A percentile compares a stretch with the other conserved stretches of the same genome.
phyloP scores from a whole-genome alignment of 2,329 filamentous ascomycete genomes.

The Pseudogymnoascus sp. region DNA sequence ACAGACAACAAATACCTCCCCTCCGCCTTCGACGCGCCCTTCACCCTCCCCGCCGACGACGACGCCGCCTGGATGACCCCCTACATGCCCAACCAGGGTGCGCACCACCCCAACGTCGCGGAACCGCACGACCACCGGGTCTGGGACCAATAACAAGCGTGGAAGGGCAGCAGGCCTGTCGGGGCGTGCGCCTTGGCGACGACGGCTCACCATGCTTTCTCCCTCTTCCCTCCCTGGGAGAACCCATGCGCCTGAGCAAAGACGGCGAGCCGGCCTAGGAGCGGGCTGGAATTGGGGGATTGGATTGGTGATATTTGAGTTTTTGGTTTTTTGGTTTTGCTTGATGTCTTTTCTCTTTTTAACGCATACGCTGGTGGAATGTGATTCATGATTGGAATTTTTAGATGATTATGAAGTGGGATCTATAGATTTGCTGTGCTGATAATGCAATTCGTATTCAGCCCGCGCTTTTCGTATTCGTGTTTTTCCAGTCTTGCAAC shows the following conservation, averaged over 20 bases:
- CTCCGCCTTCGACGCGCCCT: conserved; percentile 31
- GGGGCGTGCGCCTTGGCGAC: conserved; percentile 3
- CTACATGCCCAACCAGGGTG: conserved; percentile 22
- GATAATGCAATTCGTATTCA: conserved; percentile 3
- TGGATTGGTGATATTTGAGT: neutral
- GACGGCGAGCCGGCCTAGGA: conserved; percentile 4
- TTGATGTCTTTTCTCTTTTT: neutral
- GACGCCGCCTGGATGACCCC: conserved; percentile 35
- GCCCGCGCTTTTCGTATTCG: neutral
- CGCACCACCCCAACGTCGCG: conserved; percentile 11
- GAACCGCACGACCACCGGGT: conserved; percentile 20
- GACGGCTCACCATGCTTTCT: neutral
- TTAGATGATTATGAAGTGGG: conserved; percentile 7
- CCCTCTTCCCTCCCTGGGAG: neutral
- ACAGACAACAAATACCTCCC: conserved; percentile 36
- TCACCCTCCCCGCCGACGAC: conserved; percentile 43
- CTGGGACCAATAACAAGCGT: conserved; percentile 30
- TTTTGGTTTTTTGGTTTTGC: neutral
- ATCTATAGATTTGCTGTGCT: conserved; percentile 4
- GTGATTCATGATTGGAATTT: conserved; percentile 7
- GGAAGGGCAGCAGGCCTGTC: conserved; percentile 29
- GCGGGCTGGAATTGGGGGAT: neutral
- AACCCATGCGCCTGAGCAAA: conserved; percentile 4
- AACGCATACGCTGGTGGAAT: neutral
- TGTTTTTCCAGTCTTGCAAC: neutral